Percentiles rank a stretch among this genome's conserved stretches.
phyloP scores from a whole-genome alignment of 257 asterid species.

The Salvia splendens region DNA sequence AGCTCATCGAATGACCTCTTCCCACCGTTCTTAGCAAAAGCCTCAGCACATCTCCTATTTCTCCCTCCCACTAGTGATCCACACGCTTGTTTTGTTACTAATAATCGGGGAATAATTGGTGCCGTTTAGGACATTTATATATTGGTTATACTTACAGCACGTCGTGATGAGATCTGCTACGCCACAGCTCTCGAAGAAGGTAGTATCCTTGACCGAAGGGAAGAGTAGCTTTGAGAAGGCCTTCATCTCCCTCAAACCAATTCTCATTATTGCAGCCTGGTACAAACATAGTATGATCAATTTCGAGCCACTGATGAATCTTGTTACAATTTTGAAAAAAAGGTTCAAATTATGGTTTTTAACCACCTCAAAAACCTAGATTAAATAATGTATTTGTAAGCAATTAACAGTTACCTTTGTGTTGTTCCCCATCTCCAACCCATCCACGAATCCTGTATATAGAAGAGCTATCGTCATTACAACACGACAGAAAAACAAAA shows the following conservation, averaged over 20 bases:
- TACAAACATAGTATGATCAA: conserved; percentile 18
- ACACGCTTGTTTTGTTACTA: neutral
- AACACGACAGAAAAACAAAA: neutral
- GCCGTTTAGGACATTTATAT: neutral
- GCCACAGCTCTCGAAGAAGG: conserved; percentile 97
- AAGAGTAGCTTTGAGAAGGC: conserved; percentile 82
- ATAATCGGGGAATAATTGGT: neutral
- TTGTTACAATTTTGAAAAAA: too few relatives aligned
- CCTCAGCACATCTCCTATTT: conserved; percentile 91
- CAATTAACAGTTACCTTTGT: conserved; percentile 55
- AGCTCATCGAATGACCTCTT: conserved; percentile 90
- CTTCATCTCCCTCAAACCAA: conserved; percentile 91
- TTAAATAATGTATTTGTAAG: too few relatives aligned
- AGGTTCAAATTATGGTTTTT: too few relatives aligned
- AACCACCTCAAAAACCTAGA: too few relatives aligned
- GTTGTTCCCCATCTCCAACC: conserved; percentile 94
- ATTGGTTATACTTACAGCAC: conserved; percentile 62
- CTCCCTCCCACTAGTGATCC: conserved; percentile 79
- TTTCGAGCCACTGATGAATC: conserved; percentile 5
- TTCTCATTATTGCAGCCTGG: conserved; percentile 96
- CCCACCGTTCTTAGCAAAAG: conserved; percentile 83
- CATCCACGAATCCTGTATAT: conserved; percentile 78
- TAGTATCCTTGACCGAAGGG: conserved; percentile 82
- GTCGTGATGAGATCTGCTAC: conserved; percentile 93
- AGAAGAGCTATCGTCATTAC: conserved; percentile 4